These are phyloP conservation scores for Botryosphaeria dothidea DNA, from an alignment of 2,329 filamentous ascomycete species.

Conservation along the genomic window DNA sequence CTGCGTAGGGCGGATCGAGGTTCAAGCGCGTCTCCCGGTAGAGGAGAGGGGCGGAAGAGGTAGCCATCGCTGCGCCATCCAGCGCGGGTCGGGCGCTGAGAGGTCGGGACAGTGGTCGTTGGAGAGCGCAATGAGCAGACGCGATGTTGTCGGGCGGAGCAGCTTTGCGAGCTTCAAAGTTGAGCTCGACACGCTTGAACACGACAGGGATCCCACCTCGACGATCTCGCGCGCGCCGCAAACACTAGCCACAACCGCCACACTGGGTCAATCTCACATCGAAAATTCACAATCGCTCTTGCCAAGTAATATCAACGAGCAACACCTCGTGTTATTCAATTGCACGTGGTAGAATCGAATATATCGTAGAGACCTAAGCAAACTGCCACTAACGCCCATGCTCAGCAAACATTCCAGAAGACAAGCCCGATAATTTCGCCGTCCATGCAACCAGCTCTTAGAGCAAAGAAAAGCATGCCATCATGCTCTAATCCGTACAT, in stretches of 20 bases:
- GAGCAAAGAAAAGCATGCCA: not conserved
- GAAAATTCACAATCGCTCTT: too few species aligned
- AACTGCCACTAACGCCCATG: conserved; percentile 11
- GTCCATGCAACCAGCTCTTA: not conserved
- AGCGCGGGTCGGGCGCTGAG: conserved; percentile 16
- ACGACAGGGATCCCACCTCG: conserved; percentile 11
- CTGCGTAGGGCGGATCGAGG: conserved; percentile 71
- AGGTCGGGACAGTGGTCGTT: not conserved
- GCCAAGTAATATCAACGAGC: too few species aligned
- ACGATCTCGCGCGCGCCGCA: conserved; percentile 10
- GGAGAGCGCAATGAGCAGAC: conserved; percentile 4
- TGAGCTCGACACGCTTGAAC: conserved; percentile 17
- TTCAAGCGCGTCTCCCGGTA: conserved; percentile 88
- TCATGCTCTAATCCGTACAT: not conserved
- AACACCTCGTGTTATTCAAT: not conserved
- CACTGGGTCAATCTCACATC: not conserved
- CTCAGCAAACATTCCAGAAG: conserved; percentile 1
- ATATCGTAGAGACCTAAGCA: not conserved
- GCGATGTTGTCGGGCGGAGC: conserved; percentile 17
- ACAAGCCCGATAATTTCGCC: not conserved
- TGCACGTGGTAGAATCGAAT: not conserved
- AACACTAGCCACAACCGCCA: conserved; percentile 11
- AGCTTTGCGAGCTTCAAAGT: conserved; percentile 13
- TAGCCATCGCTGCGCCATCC: conserved; percentile 70
- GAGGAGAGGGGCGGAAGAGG: conserved; percentile 63